Conservation (phyloP, 169 alveolate species). For the Sarcocystis neurona region DNA sequence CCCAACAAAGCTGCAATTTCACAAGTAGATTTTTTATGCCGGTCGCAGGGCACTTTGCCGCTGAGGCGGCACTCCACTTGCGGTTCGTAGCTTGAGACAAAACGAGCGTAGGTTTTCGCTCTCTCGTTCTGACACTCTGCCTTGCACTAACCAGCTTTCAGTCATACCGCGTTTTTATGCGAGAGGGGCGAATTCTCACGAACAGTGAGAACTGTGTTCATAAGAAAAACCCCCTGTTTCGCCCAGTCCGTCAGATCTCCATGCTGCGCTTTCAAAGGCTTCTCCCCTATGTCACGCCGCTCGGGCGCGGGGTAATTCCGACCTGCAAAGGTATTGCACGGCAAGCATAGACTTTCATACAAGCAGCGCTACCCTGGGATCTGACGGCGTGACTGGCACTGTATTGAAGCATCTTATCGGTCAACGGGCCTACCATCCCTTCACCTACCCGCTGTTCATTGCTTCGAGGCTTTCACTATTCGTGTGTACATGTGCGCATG, state of each 20-base stretch:
- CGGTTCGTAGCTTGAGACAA: too few relatives aligned
- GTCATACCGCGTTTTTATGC: constrained; percentile 83
- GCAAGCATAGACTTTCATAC: background rate
- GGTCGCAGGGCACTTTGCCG: too few relatives aligned
- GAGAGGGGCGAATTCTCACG: constrained; percentile 89
- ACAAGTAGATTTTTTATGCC: too few relatives aligned
- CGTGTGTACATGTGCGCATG: too few relatives aligned
- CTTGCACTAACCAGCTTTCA: background rate
- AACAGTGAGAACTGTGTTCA: constrained; percentile 95
- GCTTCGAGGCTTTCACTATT: too few relatives aligned
- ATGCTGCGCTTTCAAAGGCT: constrained; percentile 71
- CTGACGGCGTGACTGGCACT: too few relatives aligned
- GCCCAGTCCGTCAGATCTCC: constrained; percentile 99
- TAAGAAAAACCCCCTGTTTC: constrained; percentile 95
- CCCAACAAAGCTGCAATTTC: too few relatives aligned
- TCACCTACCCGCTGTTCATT: too few relatives aligned
- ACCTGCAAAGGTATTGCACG: background rate
- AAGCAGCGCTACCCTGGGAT: background rate
- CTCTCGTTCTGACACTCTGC: constrained; percentile 40
- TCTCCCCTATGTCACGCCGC: background rate
- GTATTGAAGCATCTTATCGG: too few relatives aligned
- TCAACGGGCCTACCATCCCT: too few relatives aligned
- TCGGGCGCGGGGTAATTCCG: background rate
- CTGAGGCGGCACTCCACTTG: too few relatives aligned
- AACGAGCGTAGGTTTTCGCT: background rate